These are phyloP conservation scores for Pleurotus sapidus DNA, from an alignment of 768 basidiomycete species.

Conservation along the genomic window DNA sequence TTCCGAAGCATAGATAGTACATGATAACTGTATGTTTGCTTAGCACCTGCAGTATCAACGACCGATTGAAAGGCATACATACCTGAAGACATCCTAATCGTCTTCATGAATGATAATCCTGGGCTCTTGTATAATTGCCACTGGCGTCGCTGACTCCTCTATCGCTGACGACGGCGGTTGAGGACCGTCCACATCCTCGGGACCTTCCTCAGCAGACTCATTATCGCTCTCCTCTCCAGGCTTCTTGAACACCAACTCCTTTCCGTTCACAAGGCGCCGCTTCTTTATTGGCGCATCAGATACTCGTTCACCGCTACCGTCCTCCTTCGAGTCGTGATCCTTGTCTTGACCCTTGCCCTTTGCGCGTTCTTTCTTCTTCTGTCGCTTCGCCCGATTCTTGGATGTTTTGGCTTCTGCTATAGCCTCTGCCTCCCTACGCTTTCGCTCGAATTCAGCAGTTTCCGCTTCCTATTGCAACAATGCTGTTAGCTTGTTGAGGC, in stretches of 20 bases:
- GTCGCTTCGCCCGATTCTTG: constrained; percentile 91
- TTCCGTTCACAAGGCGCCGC: constrained; percentile 75
- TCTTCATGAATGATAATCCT: constrained; percentile 52
- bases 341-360: constrained; percentile 39
- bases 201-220: constrained; percentile 19
- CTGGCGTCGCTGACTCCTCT: not conserved
- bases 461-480: constrained; percentile 56
- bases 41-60: too few species aligned
- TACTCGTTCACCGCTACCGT: constrained; percentile 20
- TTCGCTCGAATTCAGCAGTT: constrained; percentile 70
- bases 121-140: constrained; percentile 26
- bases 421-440: constrained; percentile 68
- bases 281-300: constrained; percentile 64
- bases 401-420: constrained; percentile 84
- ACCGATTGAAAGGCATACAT: not conserved
- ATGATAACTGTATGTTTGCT: not conserved
- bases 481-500: too few species aligned
- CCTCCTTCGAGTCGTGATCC: constrained; percentile 17
- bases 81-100: constrained; percentile 24
- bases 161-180: not conserved
- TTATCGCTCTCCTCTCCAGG: constrained; percentile 39
- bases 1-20: not conserved
- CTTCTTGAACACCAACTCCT: constrained; percentile 55
- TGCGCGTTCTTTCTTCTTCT: constrained; percentile 83
- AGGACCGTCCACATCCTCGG: constrained; percentile 7